Conservation (phyloP, 2,329 filamentous ascomycete species). For the Fusarium incarnatum region DNA sequence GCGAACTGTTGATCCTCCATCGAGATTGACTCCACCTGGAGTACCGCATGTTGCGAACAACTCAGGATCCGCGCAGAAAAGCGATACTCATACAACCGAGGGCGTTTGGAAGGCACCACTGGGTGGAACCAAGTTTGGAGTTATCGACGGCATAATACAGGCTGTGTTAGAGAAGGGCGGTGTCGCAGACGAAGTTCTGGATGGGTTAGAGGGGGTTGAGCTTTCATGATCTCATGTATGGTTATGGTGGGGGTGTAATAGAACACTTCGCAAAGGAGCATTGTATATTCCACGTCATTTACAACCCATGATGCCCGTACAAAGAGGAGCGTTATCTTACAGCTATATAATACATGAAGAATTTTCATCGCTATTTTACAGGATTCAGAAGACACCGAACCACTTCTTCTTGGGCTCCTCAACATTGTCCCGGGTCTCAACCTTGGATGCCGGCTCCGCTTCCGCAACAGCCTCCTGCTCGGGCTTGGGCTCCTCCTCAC, state of each 20-base stretch:
- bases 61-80: conserved; percentile 46
- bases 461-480: conserved; percentile 52
- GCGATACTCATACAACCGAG: conserved; percentile 69
- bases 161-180: conserved; percentile 81
- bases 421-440: conserved; percentile 46
- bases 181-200: conserved; percentile 86
- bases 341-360: conserved; percentile 37
- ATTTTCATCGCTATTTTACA: conserved; percentile 19
- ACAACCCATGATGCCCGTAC: conserved; percentile 29
- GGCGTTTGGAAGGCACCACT: conserved; percentile 89
- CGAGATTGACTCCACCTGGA: conserved; percentile 77
- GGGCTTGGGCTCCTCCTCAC: conserved; percentile 51
- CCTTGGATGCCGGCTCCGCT: conserved; percentile 49
- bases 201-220: conserved; percentile 82
- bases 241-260: conserved; percentile 3
- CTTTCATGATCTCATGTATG: conserved; percentile 59
- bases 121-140: conserved; percentile 81
- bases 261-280: conserved; percentile 7
- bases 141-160: conserved; percentile 80
- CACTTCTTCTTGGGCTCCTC: conserved; percentile 74
- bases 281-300: conserved; percentile 36
- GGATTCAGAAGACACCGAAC: conserved; percentile 79
- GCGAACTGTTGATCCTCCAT: conserved; percentile 79
- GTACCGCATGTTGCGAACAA: conserved; percentile 72
- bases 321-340: conserved; percentile 27